Conservation (phyloP, 176 grass and related monocot species). For the Urochloa ruziziensis region DNA sequence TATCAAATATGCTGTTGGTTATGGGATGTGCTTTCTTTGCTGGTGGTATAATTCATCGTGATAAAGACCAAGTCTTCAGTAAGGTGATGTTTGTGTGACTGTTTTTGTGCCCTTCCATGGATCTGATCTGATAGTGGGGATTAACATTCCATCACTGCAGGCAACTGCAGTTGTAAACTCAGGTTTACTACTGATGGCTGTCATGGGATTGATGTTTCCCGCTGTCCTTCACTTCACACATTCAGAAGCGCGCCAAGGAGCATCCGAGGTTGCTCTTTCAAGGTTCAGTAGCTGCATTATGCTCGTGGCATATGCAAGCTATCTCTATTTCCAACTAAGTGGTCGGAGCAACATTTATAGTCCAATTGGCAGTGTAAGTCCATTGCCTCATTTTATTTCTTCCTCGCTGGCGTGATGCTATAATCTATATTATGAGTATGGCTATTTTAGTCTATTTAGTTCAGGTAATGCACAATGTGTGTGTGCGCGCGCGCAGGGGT, state of each 20-base stretch:
- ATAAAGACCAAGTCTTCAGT: slow-evolving; percentile 75
- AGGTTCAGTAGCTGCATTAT: slow-evolving; percentile 82
- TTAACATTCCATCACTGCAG: slow-evolving; percentile 36
- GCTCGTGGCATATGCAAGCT: slow-evolving; percentile 77
- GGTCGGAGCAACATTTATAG: slow-evolving; percentile 49
- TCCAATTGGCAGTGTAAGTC: slow-evolving; percentile 58
- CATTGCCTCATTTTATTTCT: background rate
- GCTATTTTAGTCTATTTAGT: background rate
- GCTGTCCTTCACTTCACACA: slow-evolving; percentile 78
- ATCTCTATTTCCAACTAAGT: slow-evolving; percentile 73
- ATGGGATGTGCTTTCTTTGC: slow-evolving; percentile 75
- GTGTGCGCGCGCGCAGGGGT: slow-evolving; percentile 31
- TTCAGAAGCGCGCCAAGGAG: slow-evolving; percentile 49
- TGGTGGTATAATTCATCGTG: slow-evolving; percentile 64
- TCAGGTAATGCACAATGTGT: background rate
- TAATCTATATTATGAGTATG: background rate
- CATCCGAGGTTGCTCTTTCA: slow-evolving; percentile 62
- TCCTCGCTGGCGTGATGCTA: background rate
- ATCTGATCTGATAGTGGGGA: background rate
- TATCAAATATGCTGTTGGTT: slow-evolving; percentile 89
- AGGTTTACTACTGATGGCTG: slow-evolving; percentile 75
- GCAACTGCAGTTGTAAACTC: slow-evolving; percentile 63
- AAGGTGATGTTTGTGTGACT: slow-evolving; percentile 47
- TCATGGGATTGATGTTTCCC: slow-evolving; percentile 75
- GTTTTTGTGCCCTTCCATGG: slow-evolving; percentile 1